Evolutionary conservation across 75 land plant genomes (phyloP).

Genomic region (Pseudotsuga menziesii): DNA sequence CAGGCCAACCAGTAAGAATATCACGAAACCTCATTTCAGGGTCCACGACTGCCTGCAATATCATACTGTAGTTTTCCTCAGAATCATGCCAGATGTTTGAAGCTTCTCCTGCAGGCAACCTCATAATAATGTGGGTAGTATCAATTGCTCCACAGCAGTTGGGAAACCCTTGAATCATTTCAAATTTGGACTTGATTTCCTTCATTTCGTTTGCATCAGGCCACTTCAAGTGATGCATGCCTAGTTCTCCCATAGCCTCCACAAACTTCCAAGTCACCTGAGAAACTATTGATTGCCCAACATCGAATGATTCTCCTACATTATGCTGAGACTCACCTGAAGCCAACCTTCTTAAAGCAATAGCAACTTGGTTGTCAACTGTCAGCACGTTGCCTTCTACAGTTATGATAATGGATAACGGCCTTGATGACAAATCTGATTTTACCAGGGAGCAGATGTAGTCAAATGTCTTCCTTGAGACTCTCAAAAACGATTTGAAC

Average conservation of each 20-base stretch:
- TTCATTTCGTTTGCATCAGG: constrained; percentile 52
- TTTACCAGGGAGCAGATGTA: constrained; percentile 85
- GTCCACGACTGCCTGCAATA: constrained; percentile 79
- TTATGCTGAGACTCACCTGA: constrained; percentile 86
- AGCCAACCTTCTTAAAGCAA: constrained; percentile 77
- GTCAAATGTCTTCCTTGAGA: constrained; percentile 74
- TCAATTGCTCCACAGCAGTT: constrained; percentile 95
- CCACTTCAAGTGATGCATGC: constrained; percentile 84
- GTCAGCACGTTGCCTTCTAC: constrained; percentile 85
- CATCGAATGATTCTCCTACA: constrained; percentile 80
- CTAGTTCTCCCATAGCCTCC: constrained; percentile 79
- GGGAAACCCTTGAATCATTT: constrained; percentile 53
- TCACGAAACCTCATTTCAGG: constrained; percentile 75
- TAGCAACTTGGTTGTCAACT: constrained; percentile 93
- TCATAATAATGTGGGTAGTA: constrained; percentile 86
- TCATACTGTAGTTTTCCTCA: constrained; percentile 83
- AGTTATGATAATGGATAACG: constrained; percentile 70
- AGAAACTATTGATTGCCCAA: constrained; percentile 89
- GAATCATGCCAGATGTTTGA: constrained; percentile 86
- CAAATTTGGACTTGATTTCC: constrained; percentile 51
- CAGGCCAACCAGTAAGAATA: constrained; percentile 89
- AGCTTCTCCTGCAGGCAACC: constrained; percentile 75
- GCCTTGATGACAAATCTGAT: constrained; percentile 70
- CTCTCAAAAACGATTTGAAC: constrained; percentile 66
- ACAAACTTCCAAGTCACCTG: constrained; percentile 90